phyloP scores from a whole-genome alignment of 208 protist species.

The Histomonas meleagridis region DNA sequence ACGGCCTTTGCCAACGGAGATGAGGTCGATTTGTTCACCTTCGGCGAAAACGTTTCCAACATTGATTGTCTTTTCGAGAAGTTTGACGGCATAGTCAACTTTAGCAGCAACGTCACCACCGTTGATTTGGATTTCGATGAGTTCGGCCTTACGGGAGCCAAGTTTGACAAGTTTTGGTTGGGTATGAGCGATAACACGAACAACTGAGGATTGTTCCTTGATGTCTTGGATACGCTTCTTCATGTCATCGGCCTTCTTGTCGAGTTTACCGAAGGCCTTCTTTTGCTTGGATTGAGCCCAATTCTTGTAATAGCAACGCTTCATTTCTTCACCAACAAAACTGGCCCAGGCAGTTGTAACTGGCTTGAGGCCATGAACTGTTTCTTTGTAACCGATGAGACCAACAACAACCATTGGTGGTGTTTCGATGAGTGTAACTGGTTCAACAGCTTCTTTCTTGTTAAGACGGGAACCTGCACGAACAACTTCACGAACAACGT shows the following conservation, averaged over 20 bases:
- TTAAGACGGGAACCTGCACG: neutral
- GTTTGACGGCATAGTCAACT: conserved; percentile 73
- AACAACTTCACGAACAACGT: neutral
- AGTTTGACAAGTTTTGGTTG: conserved; percentile 67
- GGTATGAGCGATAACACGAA: conserved; percentile 93
- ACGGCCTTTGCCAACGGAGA: conserved; percentile 84
- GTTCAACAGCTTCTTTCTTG: too few relatives aligned
- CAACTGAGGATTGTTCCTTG: conserved; percentile 76
- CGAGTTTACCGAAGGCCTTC: conserved; percentile 86
- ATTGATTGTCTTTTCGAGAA: conserved; percentile 86
- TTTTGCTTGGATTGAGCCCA: conserved; percentile 84
- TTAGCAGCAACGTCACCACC: conserved; percentile 85
- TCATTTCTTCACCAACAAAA: conserved; percentile 76
- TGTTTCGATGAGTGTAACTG: too few relatives aligned
- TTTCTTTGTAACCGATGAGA: neutral
- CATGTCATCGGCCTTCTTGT: conserved; percentile 62
- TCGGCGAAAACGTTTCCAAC: conserved; percentile 79
- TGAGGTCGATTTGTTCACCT: conserved; percentile 84
- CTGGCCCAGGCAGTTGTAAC: conserved; percentile 91
- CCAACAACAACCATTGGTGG: neutral
- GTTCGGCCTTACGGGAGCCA: conserved; percentile 88
- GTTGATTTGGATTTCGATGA: conserved; percentile 91
- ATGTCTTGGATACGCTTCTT: conserved; percentile 71
- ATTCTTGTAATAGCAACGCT: conserved; percentile 94
- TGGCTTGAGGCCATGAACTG: neutral